Evolutionary conservation across 2,329 filamentous ascomycete genomes (phyloP).

Genomic region (Karstenula rhodostoma): DNA sequence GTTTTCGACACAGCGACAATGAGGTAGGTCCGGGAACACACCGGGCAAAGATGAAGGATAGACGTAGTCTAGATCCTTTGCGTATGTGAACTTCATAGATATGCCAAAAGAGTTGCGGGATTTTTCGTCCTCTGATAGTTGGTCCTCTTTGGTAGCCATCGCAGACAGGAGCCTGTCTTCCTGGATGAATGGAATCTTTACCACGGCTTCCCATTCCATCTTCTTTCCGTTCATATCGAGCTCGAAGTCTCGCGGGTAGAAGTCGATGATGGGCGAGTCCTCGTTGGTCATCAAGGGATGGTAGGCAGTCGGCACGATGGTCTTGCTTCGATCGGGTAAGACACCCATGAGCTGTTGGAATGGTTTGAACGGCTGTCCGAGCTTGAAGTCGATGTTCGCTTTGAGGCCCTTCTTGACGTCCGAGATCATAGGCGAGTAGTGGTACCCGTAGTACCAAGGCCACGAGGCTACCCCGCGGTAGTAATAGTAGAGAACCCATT

Average conservation of each 20-base stretch:
- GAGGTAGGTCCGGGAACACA: slow-evolving; percentile 85
- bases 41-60: slow-evolving; percentile 90
- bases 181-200: slow-evolving; percentile 99
- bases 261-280: slow-evolving; percentile 93
- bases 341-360: slow-evolving; percentile 99
- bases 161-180: slow-evolving; percentile 84
- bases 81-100: slow-evolving; percentile 90
- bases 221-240: slow-evolving; percentile 99
- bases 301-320: slow-evolving; percentile 87
- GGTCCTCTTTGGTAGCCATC: slow-evolving; percentile 83
- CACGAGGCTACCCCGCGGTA: slow-evolving; percentile 96
- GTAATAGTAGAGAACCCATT: slow-evolving; percentile 99
- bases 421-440: slow-evolving; percentile 97
- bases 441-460: slow-evolving; percentile 98
- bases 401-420: slow-evolving; percentile 89
- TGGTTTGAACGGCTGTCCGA: slow-evolving; percentile 93
- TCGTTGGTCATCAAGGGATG: slow-evolving; percentile 91
- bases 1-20: slow-evolving; percentile 93
- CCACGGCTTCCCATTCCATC: slow-evolving; percentile 99
- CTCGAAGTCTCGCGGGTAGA: slow-evolving; percentile 96
- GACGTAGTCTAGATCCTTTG: slow-evolving; percentile 75
- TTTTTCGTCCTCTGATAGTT: slow-evolving; percentile 80
- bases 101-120: slow-evolving; percentile 90
- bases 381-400: slow-evolving; percentile 88
- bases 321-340: slow-evolving; percentile 94